Percentiles rank a stretch among this genome's conserved stretches.
These are phyloP conservation scores for Candida smagusa DNA, from an alignment of 1,139 yeast genomes.

Conservation along the genomic window DNA sequence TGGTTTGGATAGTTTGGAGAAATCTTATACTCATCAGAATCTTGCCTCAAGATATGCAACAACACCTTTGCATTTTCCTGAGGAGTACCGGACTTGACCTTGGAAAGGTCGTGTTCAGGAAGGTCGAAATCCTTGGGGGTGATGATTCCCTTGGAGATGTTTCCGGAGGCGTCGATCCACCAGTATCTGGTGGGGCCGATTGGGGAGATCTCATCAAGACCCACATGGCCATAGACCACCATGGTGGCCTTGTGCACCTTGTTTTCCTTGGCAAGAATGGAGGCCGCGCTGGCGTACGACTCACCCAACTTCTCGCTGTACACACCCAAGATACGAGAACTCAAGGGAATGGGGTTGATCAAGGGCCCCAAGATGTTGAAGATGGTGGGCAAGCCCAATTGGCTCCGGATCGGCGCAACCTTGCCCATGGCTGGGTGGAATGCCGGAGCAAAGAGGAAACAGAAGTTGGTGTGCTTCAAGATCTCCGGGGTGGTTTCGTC, in stretches of 20 bases:
- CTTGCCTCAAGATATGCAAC: constrained; percentile 53
- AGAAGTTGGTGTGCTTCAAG: constrained; percentile 54
- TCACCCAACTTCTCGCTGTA: constrained; percentile 75
- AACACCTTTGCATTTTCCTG: constrained; percentile 71
- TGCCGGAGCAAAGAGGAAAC: constrained; percentile 88
- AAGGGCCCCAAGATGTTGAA: constrained; percentile 93
- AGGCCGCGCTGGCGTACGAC: constrained; percentile 80
- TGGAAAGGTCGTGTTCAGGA: constrained; percentile 62
- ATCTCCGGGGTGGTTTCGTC: constrained; percentile 62
- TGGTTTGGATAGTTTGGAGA: constrained; percentile 26
- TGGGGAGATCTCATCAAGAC: constrained; percentile 91
- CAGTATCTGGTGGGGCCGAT: constrained; percentile 79
- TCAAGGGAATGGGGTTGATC: constrained; percentile 83
- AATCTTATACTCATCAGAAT: constrained; percentile 39
- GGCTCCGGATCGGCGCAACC: constrained; percentile 73
- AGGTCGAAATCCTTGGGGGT: constrained; percentile 77
- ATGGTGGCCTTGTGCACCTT: constrained; percentile 54
- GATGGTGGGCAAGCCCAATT: constrained; percentile 85
- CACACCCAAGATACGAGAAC: constrained; percentile 85
- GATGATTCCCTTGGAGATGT: constrained; percentile 32
- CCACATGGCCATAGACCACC: constrained; percentile 90
- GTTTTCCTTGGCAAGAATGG: constrained; percentile 45
- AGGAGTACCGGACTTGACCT: constrained; percentile 85
- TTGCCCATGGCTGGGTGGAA: constrained; percentile 92
- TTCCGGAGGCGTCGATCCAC: constrained; percentile 54